Base-by-base conservation (phyloP, 129 eudicot species). In the Flaveria sonorensis region DNA sequence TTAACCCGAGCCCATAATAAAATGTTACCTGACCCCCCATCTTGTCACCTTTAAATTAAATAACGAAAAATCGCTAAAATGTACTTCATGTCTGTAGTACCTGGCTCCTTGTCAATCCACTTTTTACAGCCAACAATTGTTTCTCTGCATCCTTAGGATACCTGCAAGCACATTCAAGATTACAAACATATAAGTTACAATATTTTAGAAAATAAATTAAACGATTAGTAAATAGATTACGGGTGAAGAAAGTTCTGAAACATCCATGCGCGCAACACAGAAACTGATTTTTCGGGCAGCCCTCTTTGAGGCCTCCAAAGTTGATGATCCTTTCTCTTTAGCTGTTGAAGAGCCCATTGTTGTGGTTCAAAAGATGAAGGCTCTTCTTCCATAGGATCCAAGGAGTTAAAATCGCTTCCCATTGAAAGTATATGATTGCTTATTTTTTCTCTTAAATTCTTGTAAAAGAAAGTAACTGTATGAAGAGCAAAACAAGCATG, bases 211-310 rank as follows among this genome's bases (percentile, higher is more conserved):
- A 18, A 4, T 43, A 23, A 6, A 26, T 70, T 10, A 14, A 24
- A 14, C 18, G 61, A 85, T 71, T 28, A 2, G 6, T 6, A 30
- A 63, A 63, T 15, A 0, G 53, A 96, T 89, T 75, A 94, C 98
- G 98, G 98, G 65, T 94, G 98, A 82, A 94, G 98, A 67, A 94
- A 94, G 77, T 94, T 94, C 65, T 94, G 97, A 77, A 94, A 94
- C 98, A 94, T 94, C 98, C 98, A 94, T 30, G 97, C 96, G 20
- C 97, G 90, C 62, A 94, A 71, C 68, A 94, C 92, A 3, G 98
- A 89, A 53, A 94, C 97, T 10, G 98, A 89, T 83, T 85, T 89
- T 79, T 94, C 98, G 0, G 98, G 98, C 81, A 94, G 83, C 43
- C 98, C 98, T 91, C 98, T 87, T 62, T 94, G 98, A 9, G 98